Conservation (phyloP, 805 yeast species). For the Tanozyma kutaoensis region DNA sequence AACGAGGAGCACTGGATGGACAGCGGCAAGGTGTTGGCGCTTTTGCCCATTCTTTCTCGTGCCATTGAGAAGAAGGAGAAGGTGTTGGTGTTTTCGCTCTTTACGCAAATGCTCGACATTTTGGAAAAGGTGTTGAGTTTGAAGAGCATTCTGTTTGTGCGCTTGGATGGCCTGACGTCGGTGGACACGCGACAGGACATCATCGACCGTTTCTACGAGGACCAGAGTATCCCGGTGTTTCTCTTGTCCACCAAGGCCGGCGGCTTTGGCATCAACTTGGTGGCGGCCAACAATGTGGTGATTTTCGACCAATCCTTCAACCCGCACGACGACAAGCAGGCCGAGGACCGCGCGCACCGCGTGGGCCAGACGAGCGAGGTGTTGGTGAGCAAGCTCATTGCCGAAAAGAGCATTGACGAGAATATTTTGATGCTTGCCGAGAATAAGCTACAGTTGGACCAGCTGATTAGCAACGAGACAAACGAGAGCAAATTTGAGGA, state of each 20-base stretch:
- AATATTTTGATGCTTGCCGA: slow-evolving; percentile 77
- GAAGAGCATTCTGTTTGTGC: slow-evolving; percentile 53
- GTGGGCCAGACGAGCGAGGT: slow-evolving; percentile 90
- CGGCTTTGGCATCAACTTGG: slow-evolving; percentile 94
- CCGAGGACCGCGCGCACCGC: slow-evolving; percentile 97
- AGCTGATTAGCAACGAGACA: slow-evolving; percentile 33
- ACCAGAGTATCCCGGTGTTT: slow-evolving; percentile 70
- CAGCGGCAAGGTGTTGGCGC: slow-evolving; percentile 51
- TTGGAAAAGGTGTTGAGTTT: slow-evolving; percentile 62
- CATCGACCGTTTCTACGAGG: slow-evolving; percentile 81
- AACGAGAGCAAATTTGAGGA: slow-evolving; percentile 33
- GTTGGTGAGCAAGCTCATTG: slow-evolving; percentile 59
- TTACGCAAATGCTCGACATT: slow-evolving; percentile 86
- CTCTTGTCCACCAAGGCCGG: slow-evolving; percentile 93
- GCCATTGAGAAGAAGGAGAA: slow-evolving; percentile 49
- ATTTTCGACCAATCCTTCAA: slow-evolving; percentile 91
- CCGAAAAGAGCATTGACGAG: slow-evolving; percentile 74
- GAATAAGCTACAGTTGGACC: slow-evolving; percentile 81
- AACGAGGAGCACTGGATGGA: slow-evolving; percentile 40
- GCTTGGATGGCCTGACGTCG: slow-evolving; percentile 89
- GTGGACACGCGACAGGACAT: slow-evolving; percentile 89
- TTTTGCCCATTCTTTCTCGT: slow-evolving; percentile 43
- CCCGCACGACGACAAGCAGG: slow-evolving; percentile 98
- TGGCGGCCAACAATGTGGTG: slow-evolving; percentile 87
- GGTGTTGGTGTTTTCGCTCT: slow-evolving; percentile 75